These are phyloP conservation scores for Nannochloris sp. DNA, from an alignment of 139 green algal species.

Conservation along the genomic window DNA sequence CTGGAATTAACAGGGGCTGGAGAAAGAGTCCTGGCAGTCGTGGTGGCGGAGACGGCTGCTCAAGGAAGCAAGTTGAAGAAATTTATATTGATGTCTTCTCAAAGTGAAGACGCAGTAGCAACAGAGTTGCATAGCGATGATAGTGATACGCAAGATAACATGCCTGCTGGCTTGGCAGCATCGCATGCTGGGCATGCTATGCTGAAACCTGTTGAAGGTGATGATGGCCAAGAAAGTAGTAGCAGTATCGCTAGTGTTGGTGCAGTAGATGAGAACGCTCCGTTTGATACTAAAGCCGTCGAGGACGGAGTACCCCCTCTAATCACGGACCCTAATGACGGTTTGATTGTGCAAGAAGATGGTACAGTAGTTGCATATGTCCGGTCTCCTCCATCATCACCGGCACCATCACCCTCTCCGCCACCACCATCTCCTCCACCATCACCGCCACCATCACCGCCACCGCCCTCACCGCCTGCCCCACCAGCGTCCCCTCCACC, in stretches of 20 bases:
- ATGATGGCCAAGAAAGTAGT: too few relatives aligned
- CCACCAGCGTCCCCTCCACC: too few relatives aligned
- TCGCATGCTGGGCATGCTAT: slow-evolving; percentile 6
- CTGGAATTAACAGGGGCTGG: slow-evolving; percentile 33
- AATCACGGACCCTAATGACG: too few relatives aligned
- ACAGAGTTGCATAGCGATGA: neutral
- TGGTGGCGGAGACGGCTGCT: slow-evolving; percentile 41
- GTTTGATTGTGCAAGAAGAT: slow-evolving; percentile 2
- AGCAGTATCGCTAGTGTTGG: too few relatives aligned
- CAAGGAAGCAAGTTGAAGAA: slow-evolving; percentile 38
- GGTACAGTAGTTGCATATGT: neutral
- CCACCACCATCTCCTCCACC: neutral
- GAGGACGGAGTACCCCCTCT: too few relatives aligned
- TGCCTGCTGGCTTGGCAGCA: neutral
- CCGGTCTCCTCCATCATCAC: slow-evolving; percentile 4
- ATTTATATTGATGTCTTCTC: slow-evolving; percentile 14
- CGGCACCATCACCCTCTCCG: slow-evolving; percentile 1
- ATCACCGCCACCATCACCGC: neutral
- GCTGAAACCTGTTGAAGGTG: slow-evolving; percentile 15
- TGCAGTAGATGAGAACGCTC: too few relatives aligned
- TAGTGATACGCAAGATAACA: neutral
- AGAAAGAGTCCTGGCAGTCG: slow-evolving; percentile 55
- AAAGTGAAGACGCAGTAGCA: too few relatives aligned
- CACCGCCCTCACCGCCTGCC: too few relatives aligned
- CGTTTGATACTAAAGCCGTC: too few relatives aligned